Conservation (phyloP, 2,329 filamentous ascomycete species). For the Pseudogymnoascus sp. region DNA sequence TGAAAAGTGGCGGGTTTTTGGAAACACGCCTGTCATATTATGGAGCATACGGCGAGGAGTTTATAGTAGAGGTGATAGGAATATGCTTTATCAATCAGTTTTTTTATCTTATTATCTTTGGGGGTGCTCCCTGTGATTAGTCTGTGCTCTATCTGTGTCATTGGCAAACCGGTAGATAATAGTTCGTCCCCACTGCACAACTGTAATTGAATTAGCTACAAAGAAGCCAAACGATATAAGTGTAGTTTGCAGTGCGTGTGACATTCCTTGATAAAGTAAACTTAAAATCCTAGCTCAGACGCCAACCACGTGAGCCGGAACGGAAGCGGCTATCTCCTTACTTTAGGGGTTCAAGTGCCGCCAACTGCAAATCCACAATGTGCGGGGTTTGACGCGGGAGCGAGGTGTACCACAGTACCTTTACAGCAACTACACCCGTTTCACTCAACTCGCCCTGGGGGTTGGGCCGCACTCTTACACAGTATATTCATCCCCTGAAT, state of each 20-base stretch:
- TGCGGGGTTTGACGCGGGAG: conserved; percentile 2
- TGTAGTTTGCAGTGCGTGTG: neutral
- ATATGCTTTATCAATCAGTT: neutral
- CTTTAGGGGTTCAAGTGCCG: conserved; percentile 4
- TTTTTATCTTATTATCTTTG: neutral
- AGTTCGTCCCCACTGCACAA: neutral
- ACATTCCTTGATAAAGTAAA: neutral
- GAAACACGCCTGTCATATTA: conserved; percentile 5
- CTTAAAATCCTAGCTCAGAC: neutral
- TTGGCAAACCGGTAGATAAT: neutral
- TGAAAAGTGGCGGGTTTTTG: conserved; percentile 23
- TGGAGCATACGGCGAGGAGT: conserved; percentile 3
- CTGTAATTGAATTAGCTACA: neutral
- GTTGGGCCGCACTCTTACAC: neutral
- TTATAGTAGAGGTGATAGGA: conserved; percentile 3
- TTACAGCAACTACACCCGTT: neutral
- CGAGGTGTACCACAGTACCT: conserved; percentile 4
- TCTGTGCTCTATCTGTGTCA: neutral
- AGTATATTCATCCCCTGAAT: neutral
- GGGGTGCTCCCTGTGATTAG: neutral
- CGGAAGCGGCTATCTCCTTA: conserved; percentile 5
- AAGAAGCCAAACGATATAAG: neutral
- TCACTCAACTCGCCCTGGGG: neutral
- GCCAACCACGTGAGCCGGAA: conserved; percentile 3
- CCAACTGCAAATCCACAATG: neutral